Conservation (phyloP, 352 stramenopile species). For the Pythium sp. region DNA sequence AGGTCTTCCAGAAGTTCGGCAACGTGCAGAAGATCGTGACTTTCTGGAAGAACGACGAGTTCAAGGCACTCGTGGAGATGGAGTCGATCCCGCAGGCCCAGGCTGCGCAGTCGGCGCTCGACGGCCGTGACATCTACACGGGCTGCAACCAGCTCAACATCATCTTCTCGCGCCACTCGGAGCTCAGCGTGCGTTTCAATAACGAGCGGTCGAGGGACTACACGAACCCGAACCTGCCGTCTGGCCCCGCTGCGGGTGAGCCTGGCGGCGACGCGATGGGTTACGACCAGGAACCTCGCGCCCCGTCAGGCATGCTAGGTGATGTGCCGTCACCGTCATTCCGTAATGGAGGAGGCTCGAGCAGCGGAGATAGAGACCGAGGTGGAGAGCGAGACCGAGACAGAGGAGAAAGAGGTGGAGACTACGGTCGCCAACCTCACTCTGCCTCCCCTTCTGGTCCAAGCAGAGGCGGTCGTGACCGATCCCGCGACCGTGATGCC, state of each 20-base stretch:
- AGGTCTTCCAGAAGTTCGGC: slow-evolving; percentile 85
- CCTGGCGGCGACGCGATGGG: background rate
- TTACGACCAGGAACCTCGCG: slow-evolving; percentile 19
- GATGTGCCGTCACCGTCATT: slow-evolving; percentile 2
- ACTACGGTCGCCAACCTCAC: slow-evolving; percentile 4
- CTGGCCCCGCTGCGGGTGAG: slow-evolving; percentile 21
- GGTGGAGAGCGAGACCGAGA: background rate
- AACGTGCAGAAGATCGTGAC: slow-evolving; percentile 81
- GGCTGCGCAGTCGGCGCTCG: slow-evolving; percentile 61
- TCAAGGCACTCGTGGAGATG: slow-evolving; percentile 81
- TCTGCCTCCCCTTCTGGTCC: background rate
- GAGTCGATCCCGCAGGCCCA: slow-evolving; percentile 69
- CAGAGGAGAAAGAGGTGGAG: background rate
- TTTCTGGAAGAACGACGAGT: slow-evolving; percentile 82
- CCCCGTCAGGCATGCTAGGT: slow-evolving; percentile 7
- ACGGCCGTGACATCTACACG: slow-evolving; percentile 85
- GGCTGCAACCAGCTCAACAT: slow-evolving; percentile 83
- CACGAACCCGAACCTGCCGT: slow-evolving; percentile 70
- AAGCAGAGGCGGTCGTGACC: slow-evolving; percentile 2
- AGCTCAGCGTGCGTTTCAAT: slow-evolving; percentile 77
- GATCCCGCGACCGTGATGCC: slow-evolving; percentile 3
- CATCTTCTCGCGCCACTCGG: slow-evolving; percentile 66
- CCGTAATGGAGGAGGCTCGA: slow-evolving; percentile 2
- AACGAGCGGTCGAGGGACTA: slow-evolving; percentile 71
- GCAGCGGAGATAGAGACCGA: background rate